phyloP scores from a whole-genome alignment of 2,329 filamentous ascomycete genomes.

The Beauveria rudraprayagi region DNA sequence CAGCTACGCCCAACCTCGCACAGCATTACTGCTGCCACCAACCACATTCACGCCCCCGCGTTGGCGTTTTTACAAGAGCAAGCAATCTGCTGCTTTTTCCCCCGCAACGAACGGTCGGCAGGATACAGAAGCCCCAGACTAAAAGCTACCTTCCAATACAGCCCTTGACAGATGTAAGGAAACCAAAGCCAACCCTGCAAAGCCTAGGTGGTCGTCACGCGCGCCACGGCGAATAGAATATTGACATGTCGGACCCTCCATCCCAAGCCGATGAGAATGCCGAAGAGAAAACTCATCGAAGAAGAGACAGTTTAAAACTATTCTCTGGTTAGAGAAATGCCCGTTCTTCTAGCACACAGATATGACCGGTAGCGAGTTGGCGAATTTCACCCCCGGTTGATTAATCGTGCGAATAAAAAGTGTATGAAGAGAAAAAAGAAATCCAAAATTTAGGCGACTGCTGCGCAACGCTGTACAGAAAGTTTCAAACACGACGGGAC shows the following conservation, averaged over 20 bases:
- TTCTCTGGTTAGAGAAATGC: slow-evolving; percentile 17
- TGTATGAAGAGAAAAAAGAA: slow-evolving; percentile 32
- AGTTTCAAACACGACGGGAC: neutral
- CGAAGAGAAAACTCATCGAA: slow-evolving; percentile 3
- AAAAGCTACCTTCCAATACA: neutral
- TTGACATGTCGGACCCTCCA: slow-evolving; percentile 10
- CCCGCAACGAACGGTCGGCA: neutral
- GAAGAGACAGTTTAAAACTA: neutral
- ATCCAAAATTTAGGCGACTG: neutral
- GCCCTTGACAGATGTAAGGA: neutral
- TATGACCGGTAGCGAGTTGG: slow-evolving; percentile 51
- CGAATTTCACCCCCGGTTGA: slow-evolving; percentile 47
- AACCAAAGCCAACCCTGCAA: neutral
- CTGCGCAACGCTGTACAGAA: neutral
- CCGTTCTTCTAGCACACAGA: slow-evolving; percentile 48
- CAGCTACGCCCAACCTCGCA: neutral
- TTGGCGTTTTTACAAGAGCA: neutral
- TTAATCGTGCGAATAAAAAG: slow-evolving; percentile 47
- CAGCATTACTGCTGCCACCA: neutral
- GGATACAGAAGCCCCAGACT: neutral
- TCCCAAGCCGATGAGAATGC: slow-evolving; percentile 10
- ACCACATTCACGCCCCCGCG: neutral
- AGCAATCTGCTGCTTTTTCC: neutral
- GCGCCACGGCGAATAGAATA: neutral
- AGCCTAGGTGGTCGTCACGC: neutral